A percentile compares a stretch with the other conserved stretches of the same genome.
phyloP scores from a whole-genome alignment of 78 protist genomes.

The Dictyostelium capitatum region DNA sequence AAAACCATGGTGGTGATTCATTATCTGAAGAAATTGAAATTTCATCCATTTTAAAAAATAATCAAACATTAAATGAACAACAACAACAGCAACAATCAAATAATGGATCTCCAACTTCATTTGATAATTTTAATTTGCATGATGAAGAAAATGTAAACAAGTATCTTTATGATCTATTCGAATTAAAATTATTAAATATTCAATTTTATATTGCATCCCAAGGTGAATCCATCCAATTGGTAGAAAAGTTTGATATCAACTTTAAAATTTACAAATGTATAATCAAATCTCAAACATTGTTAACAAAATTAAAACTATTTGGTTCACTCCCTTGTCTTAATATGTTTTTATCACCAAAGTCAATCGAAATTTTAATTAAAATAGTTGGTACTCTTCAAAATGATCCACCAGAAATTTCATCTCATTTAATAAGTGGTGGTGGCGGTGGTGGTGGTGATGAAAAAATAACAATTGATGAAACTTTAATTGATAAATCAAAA shows the following conservation, averaged over 20 bases:
- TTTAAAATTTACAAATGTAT: slow-evolving; percentile 74
- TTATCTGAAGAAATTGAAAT: background rate
- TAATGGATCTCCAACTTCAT: background rate
- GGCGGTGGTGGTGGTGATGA: background rate
- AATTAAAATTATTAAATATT: slow-evolving; percentile 62
- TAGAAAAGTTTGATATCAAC: slow-evolving; percentile 65
- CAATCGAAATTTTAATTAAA: slow-evolving; percentile 50
- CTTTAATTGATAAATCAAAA: no score
- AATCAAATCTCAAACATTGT: slow-evolving; percentile 65
- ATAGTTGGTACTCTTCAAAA: slow-evolving; percentile 22
- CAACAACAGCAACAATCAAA: background rate
- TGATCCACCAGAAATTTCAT: slow-evolving; percentile 44
- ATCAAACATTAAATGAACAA: background rate
- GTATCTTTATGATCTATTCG: slow-evolving; percentile 50
- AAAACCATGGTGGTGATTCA: background rate
- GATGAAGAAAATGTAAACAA: slow-evolving; percentile 45
- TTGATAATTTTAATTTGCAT: background rate
- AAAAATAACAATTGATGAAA: background rate
- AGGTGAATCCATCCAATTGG: slow-evolving; percentile 43
- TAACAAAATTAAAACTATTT: slow-evolving; percentile 66
- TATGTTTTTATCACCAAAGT: slow-evolving; percentile 41
- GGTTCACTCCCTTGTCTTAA: slow-evolving; percentile 63
- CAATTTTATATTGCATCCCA: slow-evolving; percentile 52
- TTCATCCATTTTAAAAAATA: background rate
- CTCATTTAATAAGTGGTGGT: background rate